phyloP scores from a whole-genome alignment of 495 filamentous ascomycete species.

The Glarea lozoyensis region DNA sequence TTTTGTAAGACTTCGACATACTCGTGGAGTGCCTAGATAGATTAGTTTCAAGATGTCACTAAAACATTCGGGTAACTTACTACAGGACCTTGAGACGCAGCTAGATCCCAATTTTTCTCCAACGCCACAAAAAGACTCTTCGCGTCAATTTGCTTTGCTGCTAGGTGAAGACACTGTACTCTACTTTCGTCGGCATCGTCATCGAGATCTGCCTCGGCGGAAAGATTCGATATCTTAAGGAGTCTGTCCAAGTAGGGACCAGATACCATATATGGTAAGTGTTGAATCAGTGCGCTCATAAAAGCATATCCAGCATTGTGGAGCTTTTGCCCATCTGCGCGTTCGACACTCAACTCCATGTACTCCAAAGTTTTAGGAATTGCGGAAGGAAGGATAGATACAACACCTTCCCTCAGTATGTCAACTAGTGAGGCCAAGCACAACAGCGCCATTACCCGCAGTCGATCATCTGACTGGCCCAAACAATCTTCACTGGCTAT shows the following conservation, averaged over 20 bases:
- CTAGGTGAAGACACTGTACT: conserved; percentile 54
- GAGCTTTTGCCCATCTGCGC: conserved; percentile 46
- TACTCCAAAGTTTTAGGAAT: conserved; percentile 61
- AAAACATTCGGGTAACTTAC: conserved; percentile 37
- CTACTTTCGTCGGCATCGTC: conserved; percentile 54
- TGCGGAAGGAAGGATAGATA: conserved; percentile 69
- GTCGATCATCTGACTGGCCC: conserved; percentile 56
- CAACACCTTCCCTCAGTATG: conserved; percentile 73
- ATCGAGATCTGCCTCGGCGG: conserved; percentile 47
- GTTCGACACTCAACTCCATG: conserved; percentile 52
- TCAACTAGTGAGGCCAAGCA: conserved; percentile 83
- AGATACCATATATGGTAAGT: conserved; percentile 80
- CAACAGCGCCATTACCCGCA: conserved; percentile 74
- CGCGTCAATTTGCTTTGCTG: conserved; percentile 64
- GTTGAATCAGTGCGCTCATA: conserved; percentile 64
- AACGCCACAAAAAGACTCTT: conserved; percentile 58
- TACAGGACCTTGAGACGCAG: conserved; percentile 45
- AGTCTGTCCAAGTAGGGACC: conserved; percentile 60
- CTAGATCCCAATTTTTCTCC: conserved; percentile 58
- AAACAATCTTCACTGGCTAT: conserved; percentile 72
- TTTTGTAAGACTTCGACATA: conserved; percentile 54
- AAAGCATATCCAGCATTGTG: conserved; percentile 78
- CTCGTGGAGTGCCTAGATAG: conserved; percentile 50
- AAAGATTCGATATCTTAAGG: conserved; percentile 58
- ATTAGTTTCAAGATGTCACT: conserved; percentile 1